A percentile compares a stretch with the other conserved stretches of the same genome.
phyloP scores from a whole-genome alignment of 2,329 filamentous ascomycete genomes.

The Phialophora expanda region DNA sequence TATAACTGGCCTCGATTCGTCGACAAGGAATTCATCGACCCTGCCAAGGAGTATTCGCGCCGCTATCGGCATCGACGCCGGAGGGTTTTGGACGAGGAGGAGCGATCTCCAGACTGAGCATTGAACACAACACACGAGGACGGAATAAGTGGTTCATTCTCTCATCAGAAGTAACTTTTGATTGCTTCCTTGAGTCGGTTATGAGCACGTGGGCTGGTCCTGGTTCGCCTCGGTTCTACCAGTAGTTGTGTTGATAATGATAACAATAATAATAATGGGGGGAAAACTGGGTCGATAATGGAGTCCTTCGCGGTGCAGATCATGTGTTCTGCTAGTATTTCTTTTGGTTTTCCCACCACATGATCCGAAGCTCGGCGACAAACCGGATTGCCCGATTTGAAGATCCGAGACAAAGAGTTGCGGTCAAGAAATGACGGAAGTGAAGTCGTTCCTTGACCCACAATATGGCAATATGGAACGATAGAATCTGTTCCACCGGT shows the following conservation, averaged over 20 bases:
- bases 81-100: conserved; percentile 5
- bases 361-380: not conserved
- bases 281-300: not conserved
- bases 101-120: not conserved
- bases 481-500: not conserved
- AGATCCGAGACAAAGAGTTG: not conserved
- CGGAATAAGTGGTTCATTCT: not conserved
- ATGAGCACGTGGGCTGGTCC: not conserved
- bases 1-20: conserved; percentile 34
- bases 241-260: not conserved
- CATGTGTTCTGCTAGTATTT: not conserved
- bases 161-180: not conserved
- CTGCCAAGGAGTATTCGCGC: conserved; percentile 30
- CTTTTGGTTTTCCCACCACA: not conserved
- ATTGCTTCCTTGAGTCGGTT: not conserved
- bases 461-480: not conserved
- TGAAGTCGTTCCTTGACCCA: not conserved
- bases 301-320: not conserved
- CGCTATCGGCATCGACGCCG: conserved; percentile 29
- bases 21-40: conserved; percentile 25
- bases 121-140: not conserved
- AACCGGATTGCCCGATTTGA: not conserved
- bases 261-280: conserved; percentile 5
- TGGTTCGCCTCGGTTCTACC: not conserved
- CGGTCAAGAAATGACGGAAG: not conserved